Evolutionary conservation across 495 filamentous ascomycete species (phyloP).

Genomic region (Aspergillus sclerotiicarbonarius): DNA sequence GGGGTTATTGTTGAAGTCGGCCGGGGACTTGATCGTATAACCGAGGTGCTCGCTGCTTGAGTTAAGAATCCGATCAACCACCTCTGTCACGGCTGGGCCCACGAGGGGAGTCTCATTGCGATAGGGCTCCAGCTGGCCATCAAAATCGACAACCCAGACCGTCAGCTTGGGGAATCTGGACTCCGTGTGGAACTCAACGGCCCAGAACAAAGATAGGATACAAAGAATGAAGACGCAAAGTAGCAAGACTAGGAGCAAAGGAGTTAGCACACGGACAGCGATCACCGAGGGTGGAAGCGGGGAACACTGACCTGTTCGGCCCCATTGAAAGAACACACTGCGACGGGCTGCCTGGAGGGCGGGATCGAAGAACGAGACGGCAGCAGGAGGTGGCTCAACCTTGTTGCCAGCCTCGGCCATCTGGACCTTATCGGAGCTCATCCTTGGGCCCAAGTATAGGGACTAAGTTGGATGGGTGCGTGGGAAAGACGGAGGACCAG

Average conservation of each 20-base stretch:
- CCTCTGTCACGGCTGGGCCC: slow-evolving; percentile 52
- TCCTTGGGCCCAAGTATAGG: background rate
- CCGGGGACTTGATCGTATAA: slow-evolving; percentile 47
- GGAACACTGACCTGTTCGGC: slow-evolving; percentile 25
- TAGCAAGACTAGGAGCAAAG: slow-evolving; percentile 43
- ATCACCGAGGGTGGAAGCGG: background rate
- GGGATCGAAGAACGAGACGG: slow-evolving; percentile 53
- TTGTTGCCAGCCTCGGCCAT: slow-evolving; percentile 17
- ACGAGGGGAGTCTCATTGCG: slow-evolving; percentile 44
- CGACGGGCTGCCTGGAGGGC: slow-evolving; percentile 45
- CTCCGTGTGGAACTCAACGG: slow-evolving; percentile 50
- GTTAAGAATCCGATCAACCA: slow-evolving; percentile 34
- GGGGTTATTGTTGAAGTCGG: slow-evolving; percentile 57
- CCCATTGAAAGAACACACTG: slow-evolving; percentile 40
- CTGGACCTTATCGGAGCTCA: background rate
- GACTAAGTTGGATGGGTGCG: background rate
- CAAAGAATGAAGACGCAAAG: slow-evolving; percentile 52
- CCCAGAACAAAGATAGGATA: slow-evolving; percentile 63
- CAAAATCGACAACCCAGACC: slow-evolving; percentile 67
- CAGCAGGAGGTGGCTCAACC: slow-evolving; percentile 25
- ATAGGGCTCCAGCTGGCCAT: slow-evolving; percentile 55
- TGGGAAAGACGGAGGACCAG: background rate
- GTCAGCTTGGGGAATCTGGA: slow-evolving; percentile 45
- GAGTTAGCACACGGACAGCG: background rate
- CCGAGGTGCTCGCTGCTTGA: slow-evolving; percentile 41